A percentile compares a stretch with the other conserved stretches of the same genome.
Evolutionary conservation across 768 basidiomycete genomes (phyloP).

Genomic region (Pulveroboletus ravenelii): DNA sequence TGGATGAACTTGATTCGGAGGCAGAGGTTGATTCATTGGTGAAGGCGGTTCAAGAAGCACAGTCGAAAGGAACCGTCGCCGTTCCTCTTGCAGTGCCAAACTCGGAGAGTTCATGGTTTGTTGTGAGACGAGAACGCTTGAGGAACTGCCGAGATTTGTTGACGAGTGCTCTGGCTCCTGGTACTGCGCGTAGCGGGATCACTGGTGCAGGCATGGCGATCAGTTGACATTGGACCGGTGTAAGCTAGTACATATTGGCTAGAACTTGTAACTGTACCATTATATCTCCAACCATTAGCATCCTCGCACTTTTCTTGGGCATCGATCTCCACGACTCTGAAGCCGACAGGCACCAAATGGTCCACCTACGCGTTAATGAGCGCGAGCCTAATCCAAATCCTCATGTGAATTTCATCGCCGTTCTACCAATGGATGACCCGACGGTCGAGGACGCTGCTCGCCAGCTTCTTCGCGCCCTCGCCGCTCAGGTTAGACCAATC

Average conservation of each 20-base stretch:
- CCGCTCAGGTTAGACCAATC: slow-evolving; percentile 76
- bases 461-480: slow-evolving; percentile 71
- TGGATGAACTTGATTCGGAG: slow-evolving; percentile 80
- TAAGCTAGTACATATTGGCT: too few relatives aligned
- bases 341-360: slow-evolving; percentile 36
- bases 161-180: slow-evolving; percentile 42
- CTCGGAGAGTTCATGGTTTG: slow-evolving; percentile 79
- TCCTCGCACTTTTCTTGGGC: neutral
- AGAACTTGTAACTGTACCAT: neutral
- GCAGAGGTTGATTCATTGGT: slow-evolving; percentile 76
- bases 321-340: neutral
- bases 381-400: slow-evolving; percentile 69
- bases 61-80: slow-evolving; percentile 54
- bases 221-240: slow-evolving; percentile 2
- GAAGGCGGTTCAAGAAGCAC: slow-evolving; percentile 52
- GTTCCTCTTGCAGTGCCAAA: slow-evolving; percentile 67
- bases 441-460: slow-evolving; percentile 57
- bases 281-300: neutral
- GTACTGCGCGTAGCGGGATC: slow-evolving; percentile 21
- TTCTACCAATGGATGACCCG: slow-evolving; percentile 41
- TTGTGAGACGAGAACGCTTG: slow-evolving; percentile 63
- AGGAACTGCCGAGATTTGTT: slow-evolving; percentile 55
- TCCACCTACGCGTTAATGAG: slow-evolving; percentile 69
- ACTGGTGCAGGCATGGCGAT: slow-evolving; percentile 18
- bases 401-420: slow-evolving; percentile 69